Evolutionary conservation across 2,329 filamentous ascomycete species (phyloP).

Genomic region (Hymenoscyphus repandus): DNA sequence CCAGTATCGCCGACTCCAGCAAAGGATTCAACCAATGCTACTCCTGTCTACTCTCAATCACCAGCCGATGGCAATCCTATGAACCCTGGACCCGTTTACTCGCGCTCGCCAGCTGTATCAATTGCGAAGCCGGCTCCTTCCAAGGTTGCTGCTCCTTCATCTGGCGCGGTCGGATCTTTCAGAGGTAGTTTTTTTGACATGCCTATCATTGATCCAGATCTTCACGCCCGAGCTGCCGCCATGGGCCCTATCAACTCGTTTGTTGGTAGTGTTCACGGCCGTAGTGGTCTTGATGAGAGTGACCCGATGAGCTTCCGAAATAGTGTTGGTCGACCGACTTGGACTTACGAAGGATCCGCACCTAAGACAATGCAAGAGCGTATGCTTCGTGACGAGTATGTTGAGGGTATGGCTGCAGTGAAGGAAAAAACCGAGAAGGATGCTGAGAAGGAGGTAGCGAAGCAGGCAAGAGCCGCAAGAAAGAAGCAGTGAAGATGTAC

Average conservation of each 20-base stretch:
- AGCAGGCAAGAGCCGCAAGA: no score
- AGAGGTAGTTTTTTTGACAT: slow-evolving; percentile 47
- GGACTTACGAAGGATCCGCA: slow-evolving; percentile 19
- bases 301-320: slow-evolving; percentile 22
- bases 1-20: no score
- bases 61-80: not conserved
- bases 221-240: slow-evolving; percentile 44
- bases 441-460: no score
- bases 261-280: slow-evolving; percentile 42
- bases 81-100: not conserved
- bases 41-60: not conserved
- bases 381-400: slow-evolving; percentile 26
- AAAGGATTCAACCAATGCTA: no score
- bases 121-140: slow-evolving; percentile 1
- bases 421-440: no score
- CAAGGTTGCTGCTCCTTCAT: not conserved
- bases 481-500: no score
- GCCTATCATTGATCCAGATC: slow-evolving; percentile 44
- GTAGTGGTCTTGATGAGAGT: slow-evolving; percentile 27
- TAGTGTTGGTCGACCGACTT: slow-evolving; percentile 20
- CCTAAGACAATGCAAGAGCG: slow-evolving; percentile 29
- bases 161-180: slow-evolving; percentile 43
- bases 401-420: not conserved
- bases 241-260: slow-evolving; percentile 46
- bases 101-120: slow-evolving; percentile 1